Evolutionary conservation across 371 early-diverging fungal genomes (phyloP).

Genomic region (Mortierella polycephala): DNA sequence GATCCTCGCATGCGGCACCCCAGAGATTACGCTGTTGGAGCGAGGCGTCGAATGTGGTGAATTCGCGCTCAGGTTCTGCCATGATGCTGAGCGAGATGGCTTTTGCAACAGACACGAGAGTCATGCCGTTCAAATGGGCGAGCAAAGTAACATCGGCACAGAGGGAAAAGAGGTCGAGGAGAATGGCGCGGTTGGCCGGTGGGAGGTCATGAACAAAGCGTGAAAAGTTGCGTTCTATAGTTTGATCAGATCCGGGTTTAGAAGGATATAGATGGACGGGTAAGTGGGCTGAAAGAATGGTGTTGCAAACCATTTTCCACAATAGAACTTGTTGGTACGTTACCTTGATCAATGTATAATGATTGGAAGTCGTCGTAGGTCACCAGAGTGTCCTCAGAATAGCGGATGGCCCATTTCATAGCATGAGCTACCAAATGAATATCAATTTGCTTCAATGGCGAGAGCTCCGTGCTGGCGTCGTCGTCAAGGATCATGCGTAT

Average conservation of each 20-base stretch:
- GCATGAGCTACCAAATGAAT: slow-evolving; percentile 51
- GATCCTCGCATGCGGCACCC: slow-evolving; percentile 51
- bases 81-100: slow-evolving; percentile 52
- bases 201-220: slow-evolving; percentile 33
- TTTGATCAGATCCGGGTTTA: background rate
- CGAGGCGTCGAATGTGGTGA: slow-evolving; percentile 49
- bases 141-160: slow-evolving; percentile 52
- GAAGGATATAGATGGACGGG: background rate
- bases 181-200: slow-evolving; percentile 45
- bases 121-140: slow-evolving; percentile 49
- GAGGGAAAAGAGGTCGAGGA: slow-evolving; percentile 52
- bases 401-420: slow-evolving; percentile 54
- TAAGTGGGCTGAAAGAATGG: too few species aligned
- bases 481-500: slow-evolving; percentile 51
- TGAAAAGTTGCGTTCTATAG: slow-evolving; percentile 39
- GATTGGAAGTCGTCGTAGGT: slow-evolving; percentile 46
- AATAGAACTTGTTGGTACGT: background rate
- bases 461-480: slow-evolving; percentile 47
- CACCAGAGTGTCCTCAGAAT: slow-evolving; percentile 48
- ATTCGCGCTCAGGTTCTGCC: slow-evolving; percentile 45
- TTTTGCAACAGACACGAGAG: slow-evolving; percentile 46
- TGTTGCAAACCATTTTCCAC: background rate
- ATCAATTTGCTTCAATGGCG: slow-evolving; percentile 33
- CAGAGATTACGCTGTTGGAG: slow-evolving; percentile 49
- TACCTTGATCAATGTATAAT: slow-evolving; percentile 49